Evolutionary conservation across 202 grass and related monocot genomes (phyloP).

Genomic region (Digitaria exilis): DNA sequence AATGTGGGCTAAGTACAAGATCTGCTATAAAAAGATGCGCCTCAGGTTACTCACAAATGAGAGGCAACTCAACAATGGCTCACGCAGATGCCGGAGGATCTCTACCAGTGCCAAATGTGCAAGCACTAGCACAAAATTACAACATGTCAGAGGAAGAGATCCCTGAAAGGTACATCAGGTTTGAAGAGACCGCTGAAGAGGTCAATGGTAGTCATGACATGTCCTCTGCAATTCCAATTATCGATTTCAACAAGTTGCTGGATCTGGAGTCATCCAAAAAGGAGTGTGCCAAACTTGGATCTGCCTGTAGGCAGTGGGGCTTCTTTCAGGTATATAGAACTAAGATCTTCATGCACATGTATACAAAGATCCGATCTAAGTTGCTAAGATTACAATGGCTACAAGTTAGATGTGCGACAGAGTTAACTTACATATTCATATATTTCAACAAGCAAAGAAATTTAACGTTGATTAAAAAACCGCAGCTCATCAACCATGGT

Average conservation of each 20-base stretch:
- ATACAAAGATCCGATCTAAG: background rate
- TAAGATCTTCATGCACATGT: background rate
- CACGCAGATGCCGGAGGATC: constrained; percentile 7
- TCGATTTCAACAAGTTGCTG: constrained; percentile 51
- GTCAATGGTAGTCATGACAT: background rate
- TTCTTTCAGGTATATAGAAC: constrained; percentile 41
- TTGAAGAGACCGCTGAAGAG: constrained; percentile 15
- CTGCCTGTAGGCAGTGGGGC: constrained; percentile 49
- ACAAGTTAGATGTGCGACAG: background rate
- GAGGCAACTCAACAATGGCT: constrained; percentile 5
- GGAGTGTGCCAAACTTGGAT: constrained; percentile 50
- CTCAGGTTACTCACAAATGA: background rate
- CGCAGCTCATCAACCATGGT: constrained; percentile 57
- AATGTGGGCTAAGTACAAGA: background rate
- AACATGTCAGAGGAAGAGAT: background rate
- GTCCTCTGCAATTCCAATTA: constrained; percentile 23
- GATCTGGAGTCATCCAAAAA: constrained; percentile 35
- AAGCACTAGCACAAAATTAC: constrained; percentile 36
- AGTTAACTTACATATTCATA: background rate
- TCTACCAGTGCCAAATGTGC: constrained; percentile 40
- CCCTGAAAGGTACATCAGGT: constrained; percentile 54
- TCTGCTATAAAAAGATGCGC: background rate
- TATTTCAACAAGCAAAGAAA: background rate
- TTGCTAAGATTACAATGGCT: background rate
- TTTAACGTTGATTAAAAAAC: background rate